Base-by-base conservation (phyloP, 306 rosid species). In the Amphicarpaea edgeworthii region DNA sequence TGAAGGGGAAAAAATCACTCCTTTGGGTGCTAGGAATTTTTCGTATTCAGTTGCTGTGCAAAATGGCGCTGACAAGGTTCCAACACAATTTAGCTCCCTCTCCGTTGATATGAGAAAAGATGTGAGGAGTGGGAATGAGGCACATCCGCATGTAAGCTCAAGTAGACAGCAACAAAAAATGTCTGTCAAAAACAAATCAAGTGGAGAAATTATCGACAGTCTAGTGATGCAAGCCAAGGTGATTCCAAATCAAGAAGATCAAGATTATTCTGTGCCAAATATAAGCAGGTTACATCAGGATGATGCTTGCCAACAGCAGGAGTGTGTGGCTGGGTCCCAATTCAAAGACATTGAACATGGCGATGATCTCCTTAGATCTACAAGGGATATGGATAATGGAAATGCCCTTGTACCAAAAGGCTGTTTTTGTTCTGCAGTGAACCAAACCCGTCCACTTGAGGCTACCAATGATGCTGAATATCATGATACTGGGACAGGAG, bases 201-300 rank as follows among this genome's bases (percentile, higher is more conserved):
- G 12, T 59, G 66, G 42, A 28, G 42, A 28, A 28, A 32, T 59
- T 30, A 59, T 59, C 7, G 41, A 59, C 66, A 59, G 66, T 59
- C 66, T 28, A 59, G 41, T 59, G 41, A 59, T 59, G 66, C 66
- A 59, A 59, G 66, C 41, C 12, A 59, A 59, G 66, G 66, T 30
- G 12, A 30, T 28, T 15, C 21, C 66, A 59, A 59, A 28, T 30
- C 66, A 15, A 59, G 66, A 59, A 21, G 66, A 59, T 28, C 66
- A 59, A 30, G 66, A 59, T 59, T 59, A 7, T 59, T 59, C 66
- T 59, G 66, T 59, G 21, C 66, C 66, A 59, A 59, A 32, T 59
- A 28, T 59, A 59, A 30, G 42, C 42, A 59, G 66, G 66, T 59
- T 28, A 59, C 12, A 30, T 59, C 41, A 59, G 66, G 66, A 30